Conservation (phyloP, 2,329 filamentous ascomycete species). For the Cladosporium sp. region DNA sequence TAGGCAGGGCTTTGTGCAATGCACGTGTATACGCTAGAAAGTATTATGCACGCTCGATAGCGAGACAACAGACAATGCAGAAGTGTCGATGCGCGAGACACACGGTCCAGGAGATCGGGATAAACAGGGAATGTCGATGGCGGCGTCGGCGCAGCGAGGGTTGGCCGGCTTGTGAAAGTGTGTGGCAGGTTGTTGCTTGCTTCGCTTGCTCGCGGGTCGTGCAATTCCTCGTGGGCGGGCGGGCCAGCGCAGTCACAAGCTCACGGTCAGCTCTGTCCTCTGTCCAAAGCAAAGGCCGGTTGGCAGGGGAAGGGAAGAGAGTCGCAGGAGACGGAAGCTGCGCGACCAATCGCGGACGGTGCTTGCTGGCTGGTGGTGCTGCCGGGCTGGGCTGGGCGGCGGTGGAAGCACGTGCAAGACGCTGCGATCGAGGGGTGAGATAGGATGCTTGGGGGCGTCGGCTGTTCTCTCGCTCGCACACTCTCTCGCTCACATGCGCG, state of each 20-base stretch:
- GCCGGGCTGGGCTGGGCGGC: too few relatives aligned
- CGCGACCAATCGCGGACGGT: slow-evolving; percentile 2
- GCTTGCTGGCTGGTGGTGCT: background rate
- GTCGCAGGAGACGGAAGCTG: background rate
- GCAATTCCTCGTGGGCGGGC: background rate
- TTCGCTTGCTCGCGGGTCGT: background rate
- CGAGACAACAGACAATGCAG: slow-evolving; percentile 5
- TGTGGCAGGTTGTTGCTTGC: background rate
- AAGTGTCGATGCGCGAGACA: slow-evolving; percentile 10
- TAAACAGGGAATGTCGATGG: slow-evolving; percentile 1
- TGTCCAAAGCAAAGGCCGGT: background rate
- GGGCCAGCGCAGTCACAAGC: slow-evolving; percentile 9
- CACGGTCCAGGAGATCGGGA: background rate
- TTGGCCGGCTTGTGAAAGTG: background rate
- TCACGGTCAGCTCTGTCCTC: slow-evolving; percentile 9
- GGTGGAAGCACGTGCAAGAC: background rate
- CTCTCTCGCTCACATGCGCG: slow-evolving; percentile 4
- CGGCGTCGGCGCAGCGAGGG: slow-evolving; percentile 3
- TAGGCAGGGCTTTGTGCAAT: background rate
- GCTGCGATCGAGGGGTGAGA: background rate
- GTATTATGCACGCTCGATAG: slow-evolving; percentile 9
- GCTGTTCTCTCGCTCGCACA: background rate
- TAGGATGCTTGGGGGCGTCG: background rate
- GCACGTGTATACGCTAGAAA: slow-evolving; percentile 4
- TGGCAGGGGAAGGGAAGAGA: background rate